Percentiles rank a stretch among this genome's conserved stretches.
Evolutionary conservation across 1,284 basidiomycete species (phyloP).

Genomic region (Trametes versicolor): DNA sequence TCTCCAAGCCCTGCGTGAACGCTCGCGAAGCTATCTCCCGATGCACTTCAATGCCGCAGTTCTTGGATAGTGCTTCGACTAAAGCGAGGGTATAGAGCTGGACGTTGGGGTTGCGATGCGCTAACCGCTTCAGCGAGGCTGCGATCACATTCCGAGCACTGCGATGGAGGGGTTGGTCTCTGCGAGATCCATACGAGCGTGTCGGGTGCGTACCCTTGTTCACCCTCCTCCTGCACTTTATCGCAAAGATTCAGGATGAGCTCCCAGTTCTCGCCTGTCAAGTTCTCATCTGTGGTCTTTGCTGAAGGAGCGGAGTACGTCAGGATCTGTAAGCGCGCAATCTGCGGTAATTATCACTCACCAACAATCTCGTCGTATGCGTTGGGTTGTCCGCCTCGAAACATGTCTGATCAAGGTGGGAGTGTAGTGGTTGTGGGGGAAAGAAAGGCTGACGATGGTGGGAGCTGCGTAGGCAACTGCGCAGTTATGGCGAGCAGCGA

Average conservation of each 20-base stretch:
- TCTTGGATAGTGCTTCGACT: constrained; percentile 90
- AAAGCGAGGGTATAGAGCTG: constrained; percentile 94
- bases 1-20: constrained; percentile 91
- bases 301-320: constrained; percentile 52
- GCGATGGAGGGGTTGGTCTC: constrained; percentile 23
- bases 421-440: constrained; percentile 4
- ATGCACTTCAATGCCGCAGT: constrained; percentile 85
- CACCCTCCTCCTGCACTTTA: constrained; percentile 91
- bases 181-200: not conserved
- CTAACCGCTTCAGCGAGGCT: constrained; percentile 89
- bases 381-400: constrained; percentile 71
- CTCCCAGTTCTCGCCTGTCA: constrained; percentile 97
- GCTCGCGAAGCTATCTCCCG: constrained; percentile 90
- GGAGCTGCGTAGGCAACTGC: constrained; percentile 33
- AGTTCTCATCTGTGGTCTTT: constrained; percentile 95
- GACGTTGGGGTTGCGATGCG: constrained; percentile 96
- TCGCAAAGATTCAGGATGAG: constrained; percentile 96
- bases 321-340: constrained; percentile 2
- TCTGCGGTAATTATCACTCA: constrained; percentile 54
- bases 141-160: constrained; percentile 91
- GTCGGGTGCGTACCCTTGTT: constrained; percentile 72
- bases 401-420: constrained; percentile 55
- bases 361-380: constrained; percentile 96
- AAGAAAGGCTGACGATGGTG: constrained; percentile 24
- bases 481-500: constrained; percentile 18